These are phyloP conservation scores for Hyphopichia fennica DNA, from an alignment of 1,139 yeast species.

Conservation along the genomic window DNA sequence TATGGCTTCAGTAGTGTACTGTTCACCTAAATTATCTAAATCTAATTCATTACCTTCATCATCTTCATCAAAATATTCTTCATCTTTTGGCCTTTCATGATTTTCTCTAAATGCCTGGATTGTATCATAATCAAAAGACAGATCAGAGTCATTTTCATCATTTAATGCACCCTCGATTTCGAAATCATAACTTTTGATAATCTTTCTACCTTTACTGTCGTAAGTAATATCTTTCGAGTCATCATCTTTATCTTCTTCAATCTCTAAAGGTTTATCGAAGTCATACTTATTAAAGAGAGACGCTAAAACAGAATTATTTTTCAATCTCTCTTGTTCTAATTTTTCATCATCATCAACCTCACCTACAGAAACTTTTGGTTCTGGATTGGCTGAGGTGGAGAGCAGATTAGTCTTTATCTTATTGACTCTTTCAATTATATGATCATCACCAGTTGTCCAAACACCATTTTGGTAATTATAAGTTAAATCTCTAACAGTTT, in stretches of 20 bases:
- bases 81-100: conserved; percentile 27
- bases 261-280: conserved; percentile 60
- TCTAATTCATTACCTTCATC: conserved; percentile 40
- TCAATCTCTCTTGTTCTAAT: conserved; percentile 27
- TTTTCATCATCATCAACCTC: conserved; percentile 25
- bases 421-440: conserved; percentile 60
- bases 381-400: too few species aligned
- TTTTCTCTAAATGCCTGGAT: conserved; percentile 20
- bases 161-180: conserved; percentile 33
- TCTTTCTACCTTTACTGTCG: conserved; percentile 48
- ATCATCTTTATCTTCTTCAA: conserved; percentile 30
- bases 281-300: conserved; percentile 52
- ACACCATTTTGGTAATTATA: conserved; percentile 59
- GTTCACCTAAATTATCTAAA: conserved; percentile 23
- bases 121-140: conserved; percentile 19
- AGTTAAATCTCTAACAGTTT: conserved; percentile 60
- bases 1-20: conserved; percentile 30
- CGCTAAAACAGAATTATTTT: conserved; percentile 50
- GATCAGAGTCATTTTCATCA: conserved; percentile 13
- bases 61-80: conserved; percentile 43
- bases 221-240: conserved; percentile 46
- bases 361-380: conserved; percentile 7
- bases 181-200: conserved; percentile 34
- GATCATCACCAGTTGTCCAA: conserved; percentile 86
- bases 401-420: not conserved